A percentile compares a stretch with the other conserved stretches of the same genome.
These are phyloP conservation scores for Neonectria sp. DNA, from an alignment of 2,329 filamentous ascomycete genomes.

Conservation along the genomic window DNA sequence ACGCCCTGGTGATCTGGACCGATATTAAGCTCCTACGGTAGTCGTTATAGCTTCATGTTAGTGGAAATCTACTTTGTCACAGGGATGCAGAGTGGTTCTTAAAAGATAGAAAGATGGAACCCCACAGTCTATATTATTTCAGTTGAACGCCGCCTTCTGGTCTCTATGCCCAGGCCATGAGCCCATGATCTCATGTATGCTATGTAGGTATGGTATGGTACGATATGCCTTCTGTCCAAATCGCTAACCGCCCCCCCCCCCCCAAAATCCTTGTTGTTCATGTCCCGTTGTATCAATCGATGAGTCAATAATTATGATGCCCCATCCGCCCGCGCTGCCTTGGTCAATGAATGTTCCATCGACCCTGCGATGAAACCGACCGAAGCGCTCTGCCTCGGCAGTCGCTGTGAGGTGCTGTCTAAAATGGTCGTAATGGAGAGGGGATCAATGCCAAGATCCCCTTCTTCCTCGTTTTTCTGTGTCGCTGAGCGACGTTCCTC, in stretches of 20 bases:
- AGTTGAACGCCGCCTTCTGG: slow-evolving; percentile 28
- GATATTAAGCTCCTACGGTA: not conserved
- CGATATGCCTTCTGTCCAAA: slow-evolving; percentile 6
- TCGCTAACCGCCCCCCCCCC: slow-evolving; percentile 12
- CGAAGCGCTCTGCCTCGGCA: slow-evolving; percentile 46
- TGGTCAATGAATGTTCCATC: slow-evolving; percentile 10
- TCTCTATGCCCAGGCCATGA: slow-evolving; percentile 24
- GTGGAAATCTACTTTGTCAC: slow-evolving; percentile 2
- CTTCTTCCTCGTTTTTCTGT: not conserved
- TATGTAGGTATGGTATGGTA: slow-evolving; percentile 3
- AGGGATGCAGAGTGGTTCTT: slow-evolving; percentile 1
- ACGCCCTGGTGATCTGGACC: slow-evolving; percentile 3
- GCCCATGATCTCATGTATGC: slow-evolving; percentile 15
- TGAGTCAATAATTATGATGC: slow-evolving; percentile 13
- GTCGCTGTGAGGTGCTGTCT: slow-evolving; percentile 26
- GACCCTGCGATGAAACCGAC: slow-evolving; percentile 30
- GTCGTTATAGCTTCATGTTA: not conserved
- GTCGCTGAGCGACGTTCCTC: not conserved
- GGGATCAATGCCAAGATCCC: slow-evolving; percentile 5
- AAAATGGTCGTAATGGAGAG: slow-evolving; percentile 11
- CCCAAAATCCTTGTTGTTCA: slow-evolving; percentile 16
- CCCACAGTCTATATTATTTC: slow-evolving; percentile 8
- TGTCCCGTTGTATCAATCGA: slow-evolving; percentile 17
- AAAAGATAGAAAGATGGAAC: not conserved
- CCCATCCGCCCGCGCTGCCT: not conserved